phyloP scores from a whole-genome alignment of 1,284 basidiomycete genomes.

The Leccinum subspadiceum region DNA sequence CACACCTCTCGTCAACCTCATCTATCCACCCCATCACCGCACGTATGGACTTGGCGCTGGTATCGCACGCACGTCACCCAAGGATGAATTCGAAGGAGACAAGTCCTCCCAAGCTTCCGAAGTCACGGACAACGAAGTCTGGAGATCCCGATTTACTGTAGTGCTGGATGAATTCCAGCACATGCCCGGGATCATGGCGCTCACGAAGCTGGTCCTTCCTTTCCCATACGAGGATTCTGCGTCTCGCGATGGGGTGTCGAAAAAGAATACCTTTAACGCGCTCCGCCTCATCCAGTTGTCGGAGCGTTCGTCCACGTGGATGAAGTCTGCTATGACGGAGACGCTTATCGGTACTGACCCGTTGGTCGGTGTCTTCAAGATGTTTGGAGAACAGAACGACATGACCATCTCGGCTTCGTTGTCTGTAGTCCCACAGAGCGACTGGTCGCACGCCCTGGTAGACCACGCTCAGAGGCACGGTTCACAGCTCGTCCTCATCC shows the following conservation, averaged over 20 bases:
- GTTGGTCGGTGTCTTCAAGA: constrained; percentile 79
- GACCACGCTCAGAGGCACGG: constrained; percentile 59
- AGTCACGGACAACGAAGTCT: constrained; percentile 10
- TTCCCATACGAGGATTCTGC: constrained; percentile 16
- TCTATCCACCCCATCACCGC: constrained; percentile 73
- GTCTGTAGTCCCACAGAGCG: constrained; percentile 64
- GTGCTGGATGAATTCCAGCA: constrained; percentile 93
- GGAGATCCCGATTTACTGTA: constrained; percentile 60
- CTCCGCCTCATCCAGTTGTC: constrained; percentile 89
- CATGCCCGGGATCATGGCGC: constrained; percentile 71
- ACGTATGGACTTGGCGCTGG: constrained; percentile 36
- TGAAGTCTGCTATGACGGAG: constrained; percentile 80
- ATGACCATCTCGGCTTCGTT: constrained; percentile 70
- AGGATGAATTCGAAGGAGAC: constrained; percentile 4
- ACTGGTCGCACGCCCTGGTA: constrained; percentile 66
- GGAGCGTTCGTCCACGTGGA: constrained; percentile 86
- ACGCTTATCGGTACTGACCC: constrained; percentile 75
- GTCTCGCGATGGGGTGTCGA: constrained; percentile 12
- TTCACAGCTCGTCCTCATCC: constrained; percentile 80
- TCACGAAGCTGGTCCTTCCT: constrained; percentile 57
- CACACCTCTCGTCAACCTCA: constrained; percentile 75
- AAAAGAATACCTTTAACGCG: constrained; percentile 51
- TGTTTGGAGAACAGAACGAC: constrained; percentile 78
- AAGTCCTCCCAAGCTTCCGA: constrained; percentile 10
- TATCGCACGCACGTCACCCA: not conserved